Evolutionary conservation across 2,329 filamentous ascomycete genomes (phyloP), one percentile per base, ranked within the genome.

Genomic region (Bipolaris sorokiniana): DNA sequence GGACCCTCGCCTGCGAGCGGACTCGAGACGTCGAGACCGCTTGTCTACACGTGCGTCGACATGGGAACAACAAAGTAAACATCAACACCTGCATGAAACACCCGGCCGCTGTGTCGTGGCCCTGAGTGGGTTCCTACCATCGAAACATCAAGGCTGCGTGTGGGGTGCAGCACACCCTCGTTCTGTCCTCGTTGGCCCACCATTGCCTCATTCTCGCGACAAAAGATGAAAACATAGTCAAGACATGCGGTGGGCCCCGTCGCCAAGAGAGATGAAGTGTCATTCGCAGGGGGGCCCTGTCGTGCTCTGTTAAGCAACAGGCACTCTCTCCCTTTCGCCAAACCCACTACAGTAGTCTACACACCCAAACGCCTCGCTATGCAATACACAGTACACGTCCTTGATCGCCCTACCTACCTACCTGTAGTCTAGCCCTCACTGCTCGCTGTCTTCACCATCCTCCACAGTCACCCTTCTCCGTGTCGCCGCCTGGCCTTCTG

Each of bases 361-460:
- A 59, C 47, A 53, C 59, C 63, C 55, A 70, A 70, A 75, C 73
- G 67, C 73, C 73, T 66, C 73, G 72, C 73, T 76, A 75, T 76
- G 73, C 70, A 69, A 64, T 67, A 61, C 58, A 64, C 36, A 56
- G 26, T 31, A 31, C 28, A 31, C 10, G 28, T 31, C 28, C 28
- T 31, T 13, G 28, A 31, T 31, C 28, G 28, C 10, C 28, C 28
- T 31, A 13, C 28, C 28, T 31, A 5, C 10, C 28, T 22, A 22
- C 22, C 22, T 31, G 28, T 3, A 13, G 7, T 11, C 28, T 31
- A 31, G 54, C 38, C 38, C 45, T 42, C 59, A 69, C 52, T 67
- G 51, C 33, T 62, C 71, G 26, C 63, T 63, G 34, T 75, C 71
- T 34, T 73, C 71, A 13, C 58, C 65, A 51, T 76, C 72, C 48